Conservation (phyloP, 2,329 filamentous ascomycete species). For the Zymoseptoria ardabiliae region DNA sequence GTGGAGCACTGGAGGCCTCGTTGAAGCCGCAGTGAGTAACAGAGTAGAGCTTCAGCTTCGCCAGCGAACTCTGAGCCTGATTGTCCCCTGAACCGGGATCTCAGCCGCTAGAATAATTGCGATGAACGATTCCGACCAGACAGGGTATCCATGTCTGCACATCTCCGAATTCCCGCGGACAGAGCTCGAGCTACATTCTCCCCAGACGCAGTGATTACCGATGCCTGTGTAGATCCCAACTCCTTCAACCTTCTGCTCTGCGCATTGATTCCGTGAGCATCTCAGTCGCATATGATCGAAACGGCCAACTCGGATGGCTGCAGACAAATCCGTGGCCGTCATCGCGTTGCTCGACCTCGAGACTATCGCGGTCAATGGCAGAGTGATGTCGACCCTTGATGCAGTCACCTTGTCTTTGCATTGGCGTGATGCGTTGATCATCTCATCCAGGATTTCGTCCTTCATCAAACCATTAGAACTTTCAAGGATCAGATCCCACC, state of each 20-base stretch:
- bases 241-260: background rate
- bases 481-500: conserved; percentile 23
- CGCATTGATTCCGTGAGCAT: too few relatives aligned
- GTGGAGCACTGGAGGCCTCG: background rate
- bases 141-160: background rate
- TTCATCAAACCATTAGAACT: too few relatives aligned
- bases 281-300: too few relatives aligned
- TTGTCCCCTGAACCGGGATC: background rate
- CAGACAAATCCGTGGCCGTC: too few relatives aligned
- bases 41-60: background rate
- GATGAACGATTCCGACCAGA: background rate
- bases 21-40: background rate
- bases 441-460: too few relatives aligned
- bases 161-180: background rate
- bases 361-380: background rate
- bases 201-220: background rate
- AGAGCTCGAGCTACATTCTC: background rate
- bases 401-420: too few relatives aligned
- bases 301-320: too few relatives aligned
- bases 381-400: background rate
- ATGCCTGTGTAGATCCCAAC: background rate
- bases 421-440: too few relatives aligned
- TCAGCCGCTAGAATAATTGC: background rate
- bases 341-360: too few relatives aligned
- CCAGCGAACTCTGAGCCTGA: background rate